A percentile compares a stretch with the other conserved stretches of the same genome.
Evolutionary conservation across 2,329 filamentous ascomycete species (phyloP).

Genomic region (Cercospora sp.): DNA sequence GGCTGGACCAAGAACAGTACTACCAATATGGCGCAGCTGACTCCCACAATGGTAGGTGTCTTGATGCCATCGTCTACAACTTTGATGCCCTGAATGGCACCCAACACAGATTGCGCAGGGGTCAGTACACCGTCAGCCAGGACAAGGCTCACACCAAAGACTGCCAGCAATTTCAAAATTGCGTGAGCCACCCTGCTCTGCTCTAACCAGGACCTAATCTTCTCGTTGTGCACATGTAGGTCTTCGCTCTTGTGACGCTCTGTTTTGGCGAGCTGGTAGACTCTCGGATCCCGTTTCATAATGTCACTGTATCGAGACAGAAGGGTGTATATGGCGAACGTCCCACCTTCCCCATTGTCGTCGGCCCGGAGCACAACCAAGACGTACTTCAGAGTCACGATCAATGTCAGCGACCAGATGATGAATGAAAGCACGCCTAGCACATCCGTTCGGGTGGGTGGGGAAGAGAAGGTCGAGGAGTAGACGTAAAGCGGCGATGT

Average conservation of each 20-base stretch:
- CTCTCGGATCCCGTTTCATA: slow-evolving; percentile 57
- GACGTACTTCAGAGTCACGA: slow-evolving; percentile 69
- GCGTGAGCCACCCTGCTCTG: slow-evolving; percentile 53
- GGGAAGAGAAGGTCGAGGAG: slow-evolving; percentile 60
- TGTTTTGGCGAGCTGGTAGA: slow-evolving; percentile 56
- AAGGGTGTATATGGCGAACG: slow-evolving; percentile 66
- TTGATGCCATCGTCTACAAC: slow-evolving; percentile 59
- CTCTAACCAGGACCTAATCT: slow-evolving; percentile 59
- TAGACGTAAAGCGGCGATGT: slow-evolving; percentile 68
- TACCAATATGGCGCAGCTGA: slow-evolving; percentile 63
- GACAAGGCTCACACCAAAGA: slow-evolving; percentile 66
- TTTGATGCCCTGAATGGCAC: slow-evolving; percentile 60
- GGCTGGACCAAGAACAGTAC: slow-evolving; percentile 31
- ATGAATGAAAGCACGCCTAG: slow-evolving; percentile 66
- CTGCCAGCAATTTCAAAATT: slow-evolving; percentile 60
- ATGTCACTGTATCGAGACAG: slow-evolving; percentile 63
- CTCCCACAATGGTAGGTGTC: slow-evolving; percentile 60
- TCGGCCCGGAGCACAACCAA: slow-evolving; percentile 65
- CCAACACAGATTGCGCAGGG: slow-evolving; percentile 68
- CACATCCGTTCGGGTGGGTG: slow-evolving; percentile 58
- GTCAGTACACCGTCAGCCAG: slow-evolving; percentile 67
- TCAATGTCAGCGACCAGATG: slow-evolving; percentile 67
- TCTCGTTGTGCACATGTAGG: slow-evolving; percentile 52
- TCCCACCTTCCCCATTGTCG: slow-evolving; percentile 69
- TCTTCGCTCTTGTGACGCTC: slow-evolving; percentile 60